Evolutionary conservation across 2,329 filamentous ascomycete species (phyloP), one percentile per base, ranked within the genome.

Genomic region (Diaporthe destruens): DNA sequence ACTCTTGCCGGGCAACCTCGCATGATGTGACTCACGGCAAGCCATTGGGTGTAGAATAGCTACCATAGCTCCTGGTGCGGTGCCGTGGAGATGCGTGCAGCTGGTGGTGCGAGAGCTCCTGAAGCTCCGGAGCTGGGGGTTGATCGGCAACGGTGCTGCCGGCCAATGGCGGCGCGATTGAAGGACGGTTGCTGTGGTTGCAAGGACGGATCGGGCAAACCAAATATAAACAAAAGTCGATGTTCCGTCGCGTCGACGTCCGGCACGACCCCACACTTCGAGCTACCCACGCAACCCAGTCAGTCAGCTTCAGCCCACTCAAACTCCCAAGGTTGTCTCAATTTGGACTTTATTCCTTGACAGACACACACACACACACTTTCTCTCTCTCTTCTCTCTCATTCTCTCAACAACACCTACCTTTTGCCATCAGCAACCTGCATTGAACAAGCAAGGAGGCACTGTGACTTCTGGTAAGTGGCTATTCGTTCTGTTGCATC

Each of bases 201-300:
- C 68, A 16, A 16, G n/a, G 5, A 53, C 34, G 14, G 56, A 39
- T 23, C 29, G 49, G 44, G 18, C 55, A 47, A 49, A 12, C 55
- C 57, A 51, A 70, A 70, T 70, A 70, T 70, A 70, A 70, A 70
- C 68, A 70, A 70, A 57, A 16, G n/a, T 32, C 29, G 6, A 6
- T 51, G 61, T 29, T 53, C 68, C 47, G 68, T 70, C 68, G 55
- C 68, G 68, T 70, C 68, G 29, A 53, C 18, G 42, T 42, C 47
- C 61, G 61, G 68, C 68, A 70, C 68, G 68, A 70, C 68, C 68
- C 68, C 68, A 70, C 68, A 61, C 12, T 39, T 25, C 5, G 39
- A 70, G 44, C 55, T 54, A 42, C 47, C 44, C 55, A 61, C 53
- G n/a, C 47, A 53, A 18, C 44, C 39, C 14, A 18, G 12, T 14